Evolutionary conservation across 192 early-diverging fungal species (phyloP).

Genomic region (Podila epigama): DNA sequence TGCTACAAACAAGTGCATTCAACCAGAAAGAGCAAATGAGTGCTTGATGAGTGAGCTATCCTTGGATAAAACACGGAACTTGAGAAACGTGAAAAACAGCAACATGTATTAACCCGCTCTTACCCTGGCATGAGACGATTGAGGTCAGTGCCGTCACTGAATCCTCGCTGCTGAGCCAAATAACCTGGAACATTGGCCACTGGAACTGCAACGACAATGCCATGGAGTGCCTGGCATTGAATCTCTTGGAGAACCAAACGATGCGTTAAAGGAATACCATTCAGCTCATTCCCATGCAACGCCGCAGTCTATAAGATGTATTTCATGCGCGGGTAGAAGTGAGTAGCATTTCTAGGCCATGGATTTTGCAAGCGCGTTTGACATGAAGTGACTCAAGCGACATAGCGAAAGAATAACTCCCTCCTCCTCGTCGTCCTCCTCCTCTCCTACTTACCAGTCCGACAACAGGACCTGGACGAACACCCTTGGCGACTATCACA

Average conservation of each 20-base stretch:
- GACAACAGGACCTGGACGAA: conserved; percentile 63
- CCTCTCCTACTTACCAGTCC: conserved; percentile 58
- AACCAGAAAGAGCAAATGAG: no score
- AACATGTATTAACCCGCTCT: no score
- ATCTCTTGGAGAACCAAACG: conserved; percentile 81
- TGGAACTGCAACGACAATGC: conserved; percentile 90
- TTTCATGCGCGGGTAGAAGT: no score
- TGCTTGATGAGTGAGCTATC: no score
- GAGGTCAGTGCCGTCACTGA: conserved; percentile 87
- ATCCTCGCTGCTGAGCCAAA: conserved; percentile 78
- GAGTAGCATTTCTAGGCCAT: no score
- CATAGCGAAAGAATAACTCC: not conserved
- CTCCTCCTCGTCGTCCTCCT: no score
- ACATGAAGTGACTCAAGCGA: no score
- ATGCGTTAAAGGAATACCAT: conserved; percentile 92
- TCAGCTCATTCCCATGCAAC: conserved; percentile 92
- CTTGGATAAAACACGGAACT: no score
- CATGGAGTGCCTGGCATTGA: conserved; percentile 72
- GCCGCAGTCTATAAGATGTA: conserved; percentile 77
- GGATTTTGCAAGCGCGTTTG: no score
- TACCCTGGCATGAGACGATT: conserved; percentile 87
- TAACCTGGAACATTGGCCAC: conserved; percentile 89
- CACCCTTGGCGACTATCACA: conserved; percentile 80
- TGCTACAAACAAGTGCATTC: no score
- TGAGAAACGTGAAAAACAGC: no score